Conservation (phyloP, 2,329 filamentous ascomycete species). For the Didymella sp. region DNA sequence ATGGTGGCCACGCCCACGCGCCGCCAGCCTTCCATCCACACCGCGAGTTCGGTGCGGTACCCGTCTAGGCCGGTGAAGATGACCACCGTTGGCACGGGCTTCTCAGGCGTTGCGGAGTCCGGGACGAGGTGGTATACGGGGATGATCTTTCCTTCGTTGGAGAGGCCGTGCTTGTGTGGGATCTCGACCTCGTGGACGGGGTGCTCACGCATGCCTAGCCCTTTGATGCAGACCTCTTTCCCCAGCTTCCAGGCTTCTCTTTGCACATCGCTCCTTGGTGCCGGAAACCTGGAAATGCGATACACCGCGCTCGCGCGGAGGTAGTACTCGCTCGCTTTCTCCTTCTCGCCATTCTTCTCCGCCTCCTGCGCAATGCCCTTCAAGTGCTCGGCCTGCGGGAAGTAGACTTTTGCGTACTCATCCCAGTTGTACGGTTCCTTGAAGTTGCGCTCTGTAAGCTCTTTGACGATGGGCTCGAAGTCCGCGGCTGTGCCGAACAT, state of each 20-base stretch:
- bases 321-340: conserved; percentile 67
- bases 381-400: conserved; percentile 67
- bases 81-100: conserved; percentile 60
- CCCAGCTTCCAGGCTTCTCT: conserved; percentile 70
- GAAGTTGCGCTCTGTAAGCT: conserved; percentile 66
- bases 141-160: conserved; percentile 62
- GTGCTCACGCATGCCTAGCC: conserved; percentile 52
- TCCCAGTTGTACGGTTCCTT: conserved; percentile 70
- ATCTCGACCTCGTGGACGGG: conserved; percentile 69
- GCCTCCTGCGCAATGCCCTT: conserved; percentile 61
- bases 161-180: conserved; percentile 61
- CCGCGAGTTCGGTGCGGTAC: conserved; percentile 63
- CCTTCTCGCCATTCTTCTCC: conserved; percentile 56
- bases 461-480: conserved; percentile 72
- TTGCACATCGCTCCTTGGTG: conserved; percentile 58
- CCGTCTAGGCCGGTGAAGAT: conserved; percentile 67
- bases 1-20: conserved; percentile 58
- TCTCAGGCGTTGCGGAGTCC: conserved; percentile 48
- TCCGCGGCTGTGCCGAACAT: conserved; percentile 73
- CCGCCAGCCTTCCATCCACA: conserved; percentile 60
- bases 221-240: conserved; percentile 69
- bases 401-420: conserved; percentile 67
- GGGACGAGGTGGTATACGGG: conserved; percentile 72
- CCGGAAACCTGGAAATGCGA: conserved; percentile 74
- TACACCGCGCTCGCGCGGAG: conserved; percentile 66